These are phyloP conservation scores for Penicillium herquei DNA, from an alignment of 495 filamentous ascomycete genomes.

Conservation along the genomic window DNA sequence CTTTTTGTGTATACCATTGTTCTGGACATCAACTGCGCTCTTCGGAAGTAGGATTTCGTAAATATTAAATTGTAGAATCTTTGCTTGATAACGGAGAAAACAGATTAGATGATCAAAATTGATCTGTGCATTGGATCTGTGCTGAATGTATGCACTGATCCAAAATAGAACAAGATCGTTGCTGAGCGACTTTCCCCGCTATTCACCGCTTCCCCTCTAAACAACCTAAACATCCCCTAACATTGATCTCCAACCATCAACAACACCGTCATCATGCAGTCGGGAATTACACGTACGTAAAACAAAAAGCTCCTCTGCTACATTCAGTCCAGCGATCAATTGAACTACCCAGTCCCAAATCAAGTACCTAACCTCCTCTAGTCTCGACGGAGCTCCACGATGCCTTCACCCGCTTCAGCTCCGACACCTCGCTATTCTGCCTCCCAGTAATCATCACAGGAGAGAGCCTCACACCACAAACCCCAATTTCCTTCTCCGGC, in stretches of 20 bases:
- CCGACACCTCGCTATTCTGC: slow-evolving; percentile 64
- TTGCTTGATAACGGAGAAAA: no score
- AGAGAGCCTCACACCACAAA: slow-evolving; percentile 68
- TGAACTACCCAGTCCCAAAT: background rate
- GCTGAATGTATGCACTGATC: background rate
- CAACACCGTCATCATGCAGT: slow-evolving; percentile 65
- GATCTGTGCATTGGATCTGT: no score
- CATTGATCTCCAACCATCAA: slow-evolving; percentile 13
- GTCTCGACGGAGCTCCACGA: slow-evolving; percentile 83
- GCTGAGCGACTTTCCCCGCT: slow-evolving; percentile 8
- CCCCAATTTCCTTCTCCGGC: slow-evolving; percentile 54
- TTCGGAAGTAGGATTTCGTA: background rate
- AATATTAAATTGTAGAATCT: background rate
- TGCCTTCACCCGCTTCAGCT: slow-evolving; percentile 73
- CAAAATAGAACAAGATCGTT: background rate
- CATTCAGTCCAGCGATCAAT: slow-evolving; percentile 1
- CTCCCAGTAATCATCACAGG: slow-evolving; percentile 75
- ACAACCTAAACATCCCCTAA: slow-evolving; percentile 14
- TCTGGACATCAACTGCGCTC: background rate
- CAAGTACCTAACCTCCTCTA: slow-evolving; percentile 30
- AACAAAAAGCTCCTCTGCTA: background rate
- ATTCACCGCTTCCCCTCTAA: slow-evolving; percentile 25
- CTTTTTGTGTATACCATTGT: slow-evolving; percentile 26
- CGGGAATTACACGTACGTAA: slow-evolving; percentile 73
- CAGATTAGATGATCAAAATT: no score